Percentiles rank a stretch among this genome's conserved stretches.
Conservation (phyloP, 1,284 basidiomycete species). For the Peniophora sp. region DNA sequence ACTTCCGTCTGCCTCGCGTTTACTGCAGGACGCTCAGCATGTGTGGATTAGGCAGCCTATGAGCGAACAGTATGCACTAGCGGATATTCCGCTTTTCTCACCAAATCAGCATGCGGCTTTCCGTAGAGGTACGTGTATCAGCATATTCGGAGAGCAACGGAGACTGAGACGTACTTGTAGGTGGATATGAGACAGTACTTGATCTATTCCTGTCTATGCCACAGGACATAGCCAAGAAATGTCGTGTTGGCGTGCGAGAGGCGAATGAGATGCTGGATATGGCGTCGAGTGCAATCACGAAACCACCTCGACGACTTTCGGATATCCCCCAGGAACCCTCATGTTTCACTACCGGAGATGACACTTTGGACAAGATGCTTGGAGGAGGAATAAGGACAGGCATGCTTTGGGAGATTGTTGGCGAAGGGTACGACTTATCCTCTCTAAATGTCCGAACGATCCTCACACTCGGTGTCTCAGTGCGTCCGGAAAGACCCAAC, state of each 20-base stretch:
- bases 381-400: constrained; percentile 73
- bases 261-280: constrained; percentile 40
- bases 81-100: neutral
- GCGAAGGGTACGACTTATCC: constrained; percentile 70
- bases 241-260: constrained; percentile 39
- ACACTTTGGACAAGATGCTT: constrained; percentile 52
- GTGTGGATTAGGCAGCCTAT: no score
- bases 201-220: constrained; percentile 43
- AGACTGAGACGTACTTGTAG: neutral
- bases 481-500: constrained; percentile 82
- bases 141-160: neutral
- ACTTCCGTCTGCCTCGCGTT: no score
- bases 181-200: constrained; percentile 15
- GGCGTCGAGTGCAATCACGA: constrained; percentile 32
- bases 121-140: neutral
- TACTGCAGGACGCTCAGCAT: no score
- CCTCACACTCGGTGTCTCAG: constrained; percentile 28
- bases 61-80: neutral
- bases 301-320: constrained; percentile 27
- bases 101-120: neutral
- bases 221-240: constrained; percentile 45
- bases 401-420: constrained; percentile 77
- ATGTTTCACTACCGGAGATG: constrained; percentile 64
- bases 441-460: neutral
- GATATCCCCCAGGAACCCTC: constrained; percentile 29